Evolutionary conservation across 2,329 filamentous ascomycete species (phyloP).

Genomic region (Aspergillus sp.): DNA sequence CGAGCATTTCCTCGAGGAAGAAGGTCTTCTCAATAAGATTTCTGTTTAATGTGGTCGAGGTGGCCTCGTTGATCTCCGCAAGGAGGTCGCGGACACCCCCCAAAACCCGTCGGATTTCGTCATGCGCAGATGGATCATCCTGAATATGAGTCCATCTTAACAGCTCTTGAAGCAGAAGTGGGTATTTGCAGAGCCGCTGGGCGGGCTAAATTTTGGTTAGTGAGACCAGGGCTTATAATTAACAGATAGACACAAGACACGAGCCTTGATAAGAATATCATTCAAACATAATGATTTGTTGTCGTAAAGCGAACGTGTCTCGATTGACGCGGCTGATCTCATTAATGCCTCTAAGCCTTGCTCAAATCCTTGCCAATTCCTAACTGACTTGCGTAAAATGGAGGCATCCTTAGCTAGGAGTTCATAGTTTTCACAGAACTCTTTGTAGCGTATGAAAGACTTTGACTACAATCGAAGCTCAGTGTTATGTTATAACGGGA

Average conservation of each 20-base stretch:
- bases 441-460: constrained; percentile 83
- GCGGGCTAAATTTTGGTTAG: constrained; percentile 65
- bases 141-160: constrained; percentile 78
- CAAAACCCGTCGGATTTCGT: constrained; percentile 73
- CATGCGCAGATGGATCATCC: constrained; percentile 81
- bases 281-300: constrained; percentile 78
- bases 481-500: background rate
- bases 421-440: constrained; percentile 88
- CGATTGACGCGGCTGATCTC: constrained; percentile 70
- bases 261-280: constrained; percentile 86
- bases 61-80: constrained; percentile 79
- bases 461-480: constrained; percentile 66
- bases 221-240: background rate
- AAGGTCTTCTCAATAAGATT: constrained; percentile 77
- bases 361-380: constrained; percentile 77
- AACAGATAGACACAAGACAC: constrained; percentile 5
- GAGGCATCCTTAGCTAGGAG: constrained; percentile 77
- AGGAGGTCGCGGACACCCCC: constrained; percentile 72
- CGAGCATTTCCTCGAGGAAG: constrained; percentile 77
- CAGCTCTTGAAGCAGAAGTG: constrained; percentile 80
- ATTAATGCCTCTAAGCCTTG: constrained; percentile 82
- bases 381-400: constrained; percentile 65
- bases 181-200: constrained; percentile 88
- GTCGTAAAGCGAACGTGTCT: constrained; percentile 60
- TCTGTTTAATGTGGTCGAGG: constrained; percentile 70